Evolutionary conservation across 345 rosid genomes (phyloP).

Genomic region (Moricandia moricandioides): DNA sequence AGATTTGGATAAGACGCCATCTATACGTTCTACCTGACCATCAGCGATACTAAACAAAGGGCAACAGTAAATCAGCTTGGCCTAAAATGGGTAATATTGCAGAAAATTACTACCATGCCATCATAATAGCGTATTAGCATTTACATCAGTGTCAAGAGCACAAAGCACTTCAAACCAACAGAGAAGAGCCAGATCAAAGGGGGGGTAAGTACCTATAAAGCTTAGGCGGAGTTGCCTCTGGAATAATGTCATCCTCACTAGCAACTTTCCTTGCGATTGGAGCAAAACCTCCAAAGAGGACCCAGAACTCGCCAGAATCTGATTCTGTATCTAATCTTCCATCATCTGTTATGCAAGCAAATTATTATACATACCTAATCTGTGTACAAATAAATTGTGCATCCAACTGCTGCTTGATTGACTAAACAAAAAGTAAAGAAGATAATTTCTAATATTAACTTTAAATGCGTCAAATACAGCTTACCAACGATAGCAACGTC

Average conservation of each 20-base stretch:
- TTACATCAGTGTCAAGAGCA: constrained; percentile 12
- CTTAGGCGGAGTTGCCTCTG: constrained; percentile 70
- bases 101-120: background rate
- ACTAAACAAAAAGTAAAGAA: background rate
- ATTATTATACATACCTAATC: constrained; percentile 1
- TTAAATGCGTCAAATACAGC: constrained; percentile 22
- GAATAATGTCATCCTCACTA: constrained; percentile 72
- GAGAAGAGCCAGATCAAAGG: constrained; percentile 15
- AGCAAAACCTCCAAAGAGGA: constrained; percentile 84
- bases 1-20: constrained; percentile 73
- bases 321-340: constrained; percentile 93
- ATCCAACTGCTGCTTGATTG: constrained; percentile 15
- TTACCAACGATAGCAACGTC: constrained; percentile 87
- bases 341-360: constrained; percentile 58
- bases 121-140: background rate
- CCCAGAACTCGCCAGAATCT: constrained; percentile 95
- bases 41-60: constrained; percentile 51
- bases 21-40: constrained; percentile 58
- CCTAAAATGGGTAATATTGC: background rate
- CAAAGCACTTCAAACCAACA: constrained; percentile 5
- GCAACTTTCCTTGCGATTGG: constrained; percentile 80
- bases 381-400: background rate
- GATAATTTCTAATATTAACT: constrained; percentile 3
- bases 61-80: constrained; percentile 3
- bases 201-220: constrained; percentile 57